Evolutionary conservation across 139 green algal genomes (phyloP).

Genomic region (Desmodesmus armatus): DNA sequence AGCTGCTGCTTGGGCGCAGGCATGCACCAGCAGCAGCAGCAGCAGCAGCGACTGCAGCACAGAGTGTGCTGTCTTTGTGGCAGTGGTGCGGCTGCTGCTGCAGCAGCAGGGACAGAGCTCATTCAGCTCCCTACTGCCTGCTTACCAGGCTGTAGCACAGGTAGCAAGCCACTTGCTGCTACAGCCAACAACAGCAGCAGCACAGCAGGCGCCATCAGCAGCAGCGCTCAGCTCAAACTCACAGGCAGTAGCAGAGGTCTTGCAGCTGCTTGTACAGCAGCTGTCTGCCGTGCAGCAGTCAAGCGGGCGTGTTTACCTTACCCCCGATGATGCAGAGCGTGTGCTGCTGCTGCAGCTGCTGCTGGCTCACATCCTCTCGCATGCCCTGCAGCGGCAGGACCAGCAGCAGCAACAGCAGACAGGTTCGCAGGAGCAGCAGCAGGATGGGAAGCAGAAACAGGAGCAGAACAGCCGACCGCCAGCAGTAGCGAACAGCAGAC

Average conservation of each 20-base stretch:
- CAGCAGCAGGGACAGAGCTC: slow-evolving; percentile 25
- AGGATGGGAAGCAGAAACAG: background rate
- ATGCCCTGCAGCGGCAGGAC: background rate
- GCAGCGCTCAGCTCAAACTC: no score
- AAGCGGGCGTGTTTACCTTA: background rate
- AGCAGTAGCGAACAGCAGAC: background rate
- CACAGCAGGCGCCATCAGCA: background rate
- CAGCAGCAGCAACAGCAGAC: background rate
- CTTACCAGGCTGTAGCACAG: slow-evolving; percentile 34
- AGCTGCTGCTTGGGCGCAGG: slow-evolving; percentile 28
- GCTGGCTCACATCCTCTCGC: background rate
- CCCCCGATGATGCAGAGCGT: background rate
- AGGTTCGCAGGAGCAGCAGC: background rate
- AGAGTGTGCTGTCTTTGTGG: background rate
- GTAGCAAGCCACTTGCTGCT: background rate
- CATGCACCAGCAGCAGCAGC: slow-evolving; percentile 30
- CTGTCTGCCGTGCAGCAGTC: background rate
- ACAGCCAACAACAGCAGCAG: background rate
- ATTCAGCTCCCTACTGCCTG: slow-evolving; percentile 32
- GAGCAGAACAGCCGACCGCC: background rate
- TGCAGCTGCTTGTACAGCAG: slow-evolving; percentile 1
- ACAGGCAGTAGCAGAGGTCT: background rate
- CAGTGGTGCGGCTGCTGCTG: background rate
- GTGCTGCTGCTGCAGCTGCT: slow-evolving; percentile 31
- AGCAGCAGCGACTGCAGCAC: background rate